Percentiles rank a stretch among this genome's conserved stretches.
Evolutionary conservation across 2,329 filamentous ascomycete genomes (phyloP).

Genomic region (Alternaria sp.): DNA sequence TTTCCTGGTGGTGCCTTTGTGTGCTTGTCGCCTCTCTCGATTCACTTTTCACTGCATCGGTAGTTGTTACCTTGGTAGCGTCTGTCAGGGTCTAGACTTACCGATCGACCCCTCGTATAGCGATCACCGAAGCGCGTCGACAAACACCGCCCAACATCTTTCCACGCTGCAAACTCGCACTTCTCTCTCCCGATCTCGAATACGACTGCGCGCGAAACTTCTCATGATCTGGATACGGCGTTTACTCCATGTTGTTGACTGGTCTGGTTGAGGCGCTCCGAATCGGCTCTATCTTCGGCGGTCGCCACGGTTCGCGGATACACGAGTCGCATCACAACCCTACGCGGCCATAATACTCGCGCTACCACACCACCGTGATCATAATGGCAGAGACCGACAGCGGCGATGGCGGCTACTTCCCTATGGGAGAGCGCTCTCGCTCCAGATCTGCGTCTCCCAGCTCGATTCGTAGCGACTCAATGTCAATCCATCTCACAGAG

Average conservation of each 20-base stretch:
- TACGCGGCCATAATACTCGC: neutral
- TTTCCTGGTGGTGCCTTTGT: conserved; percentile 4
- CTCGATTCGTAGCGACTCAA: conserved; percentile 41
- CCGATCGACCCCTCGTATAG: conserved; percentile 22
- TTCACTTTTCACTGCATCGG: neutral
- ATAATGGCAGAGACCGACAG: conserved; percentile 30
- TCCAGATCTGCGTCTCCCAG: conserved; percentile 31
- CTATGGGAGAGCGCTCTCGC: conserved; percentile 25
- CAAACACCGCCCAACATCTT: conserved; percentile 11
- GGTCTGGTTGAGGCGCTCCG: conserved; percentile 4
- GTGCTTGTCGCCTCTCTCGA: neutral
- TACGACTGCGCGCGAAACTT: neutral
- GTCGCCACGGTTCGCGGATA: neutral
- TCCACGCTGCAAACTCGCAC: neutral
- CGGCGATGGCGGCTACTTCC: conserved; percentile 40
- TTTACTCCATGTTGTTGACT: conserved; percentile 1
- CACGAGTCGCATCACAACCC: neutral
- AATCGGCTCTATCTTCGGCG: neutral
- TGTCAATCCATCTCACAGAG: conserved; percentile 39
- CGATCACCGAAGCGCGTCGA: conserved; percentile 15
- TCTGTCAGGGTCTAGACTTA: conserved; percentile 22
- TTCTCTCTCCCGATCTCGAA: neutral
- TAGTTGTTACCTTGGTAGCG: neutral
- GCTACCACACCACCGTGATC: conserved; percentile 10
- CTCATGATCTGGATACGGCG: conserved; percentile 1